phyloP scores from a whole-genome alignment of 2,329 filamentous ascomycete genomes.

The Xylaria sp. region DNA sequence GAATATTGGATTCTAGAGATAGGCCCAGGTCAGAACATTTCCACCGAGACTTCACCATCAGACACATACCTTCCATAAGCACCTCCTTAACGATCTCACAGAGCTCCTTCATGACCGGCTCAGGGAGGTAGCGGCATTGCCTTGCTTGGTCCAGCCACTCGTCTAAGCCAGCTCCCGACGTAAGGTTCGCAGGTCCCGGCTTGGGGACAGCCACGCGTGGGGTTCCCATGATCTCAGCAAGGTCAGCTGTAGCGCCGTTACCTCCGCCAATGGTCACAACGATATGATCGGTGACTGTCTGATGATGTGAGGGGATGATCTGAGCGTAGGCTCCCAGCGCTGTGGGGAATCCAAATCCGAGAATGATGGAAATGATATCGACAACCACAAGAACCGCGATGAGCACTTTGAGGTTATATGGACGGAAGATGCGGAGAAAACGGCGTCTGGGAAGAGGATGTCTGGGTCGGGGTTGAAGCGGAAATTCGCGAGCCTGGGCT shows the following conservation, averaged over 20 bases:
- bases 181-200: slow-evolving; percentile 85
- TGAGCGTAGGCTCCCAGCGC: too few species aligned
- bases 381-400: too few species aligned
- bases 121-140: slow-evolving; percentile 94
- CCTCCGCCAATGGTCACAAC: background rate
- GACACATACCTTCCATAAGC: slow-evolving; percentile 84
- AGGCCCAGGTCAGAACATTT: slow-evolving; percentile 6
- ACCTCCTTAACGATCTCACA: slow-evolving; percentile 99
- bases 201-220: slow-evolving; percentile 67
- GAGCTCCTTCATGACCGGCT: slow-evolving; percentile 96
- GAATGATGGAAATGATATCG: too few species aligned
- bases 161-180: slow-evolving; percentile 81
- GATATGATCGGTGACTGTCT: background rate
- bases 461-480: too few species aligned
- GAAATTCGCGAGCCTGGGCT: too few species aligned
- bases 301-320: too few species aligned
- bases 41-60: background rate
- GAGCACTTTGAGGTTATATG: too few species aligned
- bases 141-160: slow-evolving; percentile 98
- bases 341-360: too few species aligned
- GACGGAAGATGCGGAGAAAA: too few species aligned
- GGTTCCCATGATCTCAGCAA: slow-evolving; percentile 27
- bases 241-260: background rate
- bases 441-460: too few species aligned
- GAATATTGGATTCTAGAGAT: slow-evolving; percentile 87